Percentiles rank a stretch among this genome's conserved stretches.
These are phyloP conservation scores for Annulohypoxylon maeteangense DNA, from an alignment of 495 filamentous ascomycete genomes.

Conservation along the genomic window DNA sequence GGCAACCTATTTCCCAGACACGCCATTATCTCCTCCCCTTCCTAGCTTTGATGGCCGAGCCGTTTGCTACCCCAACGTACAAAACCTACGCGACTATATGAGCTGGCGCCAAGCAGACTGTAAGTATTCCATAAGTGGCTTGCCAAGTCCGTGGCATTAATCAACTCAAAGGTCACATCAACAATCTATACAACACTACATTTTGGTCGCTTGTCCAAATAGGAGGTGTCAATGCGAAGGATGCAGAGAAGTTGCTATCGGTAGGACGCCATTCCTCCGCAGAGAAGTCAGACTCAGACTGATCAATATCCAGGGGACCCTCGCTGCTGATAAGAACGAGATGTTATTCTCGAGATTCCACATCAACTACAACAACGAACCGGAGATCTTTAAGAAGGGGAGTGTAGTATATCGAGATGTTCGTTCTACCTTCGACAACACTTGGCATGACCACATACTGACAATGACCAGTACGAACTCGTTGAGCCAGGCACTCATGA, in stretches of 20 bases:
- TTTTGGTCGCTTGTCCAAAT: conserved; percentile 89
- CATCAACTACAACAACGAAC: conserved; percentile 98
- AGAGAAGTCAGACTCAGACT: not conserved
- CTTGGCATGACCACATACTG: not conserved
- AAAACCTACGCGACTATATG: conserved; percentile 91
- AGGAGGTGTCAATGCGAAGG: conserved; percentile 76
- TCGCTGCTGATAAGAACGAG: conserved; percentile 91
- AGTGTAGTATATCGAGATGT: conserved; percentile 89
- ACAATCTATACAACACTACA: conserved; percentile 97
- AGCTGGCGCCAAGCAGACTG: conserved; percentile 98
- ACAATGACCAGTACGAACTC: conserved; percentile 60
- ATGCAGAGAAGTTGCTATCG: conserved; percentile 82
- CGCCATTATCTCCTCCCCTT: conserved; percentile 74
- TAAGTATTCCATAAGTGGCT: conserved; percentile 55
- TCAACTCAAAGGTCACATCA: conserved; percentile 79
- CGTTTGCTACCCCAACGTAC: conserved; percentile 82
- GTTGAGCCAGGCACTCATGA: conserved; percentile 61
- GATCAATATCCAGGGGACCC: conserved; percentile 69
- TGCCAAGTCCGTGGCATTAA: not conserved
- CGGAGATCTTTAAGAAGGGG: conserved; percentile 91
- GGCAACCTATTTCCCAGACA: conserved; percentile 76
- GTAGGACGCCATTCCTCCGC: conserved; percentile 52
- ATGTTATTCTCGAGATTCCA: conserved; percentile 88
- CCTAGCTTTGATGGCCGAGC: conserved; percentile 94
- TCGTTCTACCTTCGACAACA: conserved; percentile 43